Evolutionary conservation across 768 basidiomycete genomes (phyloP).

Genomic region (Termitomyces sp.): DNA sequence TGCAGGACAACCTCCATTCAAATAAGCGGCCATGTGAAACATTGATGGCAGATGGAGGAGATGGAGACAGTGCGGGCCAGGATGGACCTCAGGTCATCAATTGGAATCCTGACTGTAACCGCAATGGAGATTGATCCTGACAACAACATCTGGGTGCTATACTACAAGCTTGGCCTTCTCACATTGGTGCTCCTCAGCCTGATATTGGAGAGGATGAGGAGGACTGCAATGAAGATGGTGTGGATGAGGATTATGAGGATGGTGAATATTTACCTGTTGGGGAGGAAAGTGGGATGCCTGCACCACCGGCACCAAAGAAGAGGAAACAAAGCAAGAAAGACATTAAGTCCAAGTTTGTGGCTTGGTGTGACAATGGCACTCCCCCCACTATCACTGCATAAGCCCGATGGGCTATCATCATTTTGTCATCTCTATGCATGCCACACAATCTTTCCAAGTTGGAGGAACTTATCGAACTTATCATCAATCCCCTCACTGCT

Average conservation of each 20-base stretch:
- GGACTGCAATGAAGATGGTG: not conserved
- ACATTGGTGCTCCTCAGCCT: no score
- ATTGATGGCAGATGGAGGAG: no score
- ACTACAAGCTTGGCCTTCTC: not conserved
- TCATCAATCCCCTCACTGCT: no score
- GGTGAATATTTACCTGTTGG: not conserved
- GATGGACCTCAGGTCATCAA: not conserved
- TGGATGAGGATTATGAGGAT: not conserved
- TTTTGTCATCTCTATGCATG: not conserved
- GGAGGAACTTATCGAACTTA: no score
- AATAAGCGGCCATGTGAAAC: no score
- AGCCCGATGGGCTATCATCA: not conserved
- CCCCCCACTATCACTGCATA: not conserved
- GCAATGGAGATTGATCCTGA: not conserved
- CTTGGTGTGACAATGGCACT: not conserved
- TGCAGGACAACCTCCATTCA: no score
- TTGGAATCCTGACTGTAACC: not conserved
- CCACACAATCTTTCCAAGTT: not conserved
- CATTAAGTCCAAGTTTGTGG: not conserved
- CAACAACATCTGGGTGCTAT: not conserved
- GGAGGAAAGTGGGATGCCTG: no score
- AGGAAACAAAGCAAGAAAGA: not conserved
- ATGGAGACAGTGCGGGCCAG: no score
- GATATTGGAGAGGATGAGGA: no score
- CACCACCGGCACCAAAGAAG: no score